phyloP scores from a whole-genome alignment of 2,329 filamentous ascomycete genomes.

The Orbilia oligospora region DNA sequence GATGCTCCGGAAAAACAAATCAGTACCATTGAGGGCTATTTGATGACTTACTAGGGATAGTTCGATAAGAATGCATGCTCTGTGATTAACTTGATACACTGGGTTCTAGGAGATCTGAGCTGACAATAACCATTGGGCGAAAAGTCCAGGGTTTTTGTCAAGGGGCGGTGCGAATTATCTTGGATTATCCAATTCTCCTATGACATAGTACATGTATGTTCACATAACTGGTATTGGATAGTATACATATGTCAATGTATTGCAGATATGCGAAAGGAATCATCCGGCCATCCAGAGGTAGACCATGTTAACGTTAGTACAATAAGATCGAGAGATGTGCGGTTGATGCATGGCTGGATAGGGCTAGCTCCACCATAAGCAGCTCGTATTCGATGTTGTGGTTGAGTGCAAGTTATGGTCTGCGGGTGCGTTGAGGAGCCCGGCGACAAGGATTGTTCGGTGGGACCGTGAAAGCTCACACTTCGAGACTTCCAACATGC shows the following conservation, averaged over 20 bases:
- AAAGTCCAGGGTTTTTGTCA: background rate
- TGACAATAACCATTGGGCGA: background rate
- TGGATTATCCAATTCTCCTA: background rate
- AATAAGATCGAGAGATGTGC: slow-evolving; percentile 1
- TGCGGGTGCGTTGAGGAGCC: background rate
- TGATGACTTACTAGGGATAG: background rate
- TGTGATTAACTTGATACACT: slow-evolving; percentile 6
- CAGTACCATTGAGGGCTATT: background rate
- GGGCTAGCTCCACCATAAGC: slow-evolving; percentile 13
- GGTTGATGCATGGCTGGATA: slow-evolving; percentile 1
- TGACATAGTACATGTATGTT: too few relatives aligned
- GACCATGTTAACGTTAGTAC: background rate
- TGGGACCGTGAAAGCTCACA: background rate
- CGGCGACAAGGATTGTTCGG: slow-evolving; percentile 6
- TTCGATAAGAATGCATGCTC: slow-evolving; percentile 9
- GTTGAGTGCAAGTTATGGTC: background rate
- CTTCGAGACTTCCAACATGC: background rate
- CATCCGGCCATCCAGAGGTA: background rate
- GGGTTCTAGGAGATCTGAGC: slow-evolving; percentile 21
- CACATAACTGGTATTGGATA: background rate
- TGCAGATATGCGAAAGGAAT: slow-evolving; percentile 15
- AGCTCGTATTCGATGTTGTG: slow-evolving; percentile 14
- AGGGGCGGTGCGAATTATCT: background rate
- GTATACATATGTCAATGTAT: background rate
- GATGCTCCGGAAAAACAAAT: slow-evolving; percentile 8